phyloP scores from a whole-genome alignment of 805 yeast species.

The Candida alai region DNA sequence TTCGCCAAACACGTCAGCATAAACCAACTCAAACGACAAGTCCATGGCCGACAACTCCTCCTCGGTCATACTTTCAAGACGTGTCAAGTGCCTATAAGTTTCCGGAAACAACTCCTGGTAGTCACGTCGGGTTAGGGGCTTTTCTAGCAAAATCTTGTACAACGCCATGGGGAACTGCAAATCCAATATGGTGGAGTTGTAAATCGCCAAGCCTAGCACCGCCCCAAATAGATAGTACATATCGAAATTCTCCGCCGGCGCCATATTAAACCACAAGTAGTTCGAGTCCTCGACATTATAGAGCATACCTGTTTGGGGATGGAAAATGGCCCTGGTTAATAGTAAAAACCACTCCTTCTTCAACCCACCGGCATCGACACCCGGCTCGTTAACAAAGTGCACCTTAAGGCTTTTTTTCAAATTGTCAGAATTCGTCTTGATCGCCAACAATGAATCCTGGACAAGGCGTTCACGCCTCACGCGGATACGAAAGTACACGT shows the following conservation, averaged over 20 bases:
- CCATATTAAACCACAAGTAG: slow-evolving; percentile 69
- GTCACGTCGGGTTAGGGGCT: slow-evolving; percentile 58
- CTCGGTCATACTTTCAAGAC: slow-evolving; percentile 20
- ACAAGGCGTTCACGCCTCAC: slow-evolving; percentile 68
- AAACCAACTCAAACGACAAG: slow-evolving; percentile 58
- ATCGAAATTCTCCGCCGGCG: slow-evolving; percentile 43
- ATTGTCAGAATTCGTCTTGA: slow-evolving; percentile 53
- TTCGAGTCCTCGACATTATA: slow-evolving; percentile 63
- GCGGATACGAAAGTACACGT: slow-evolving; percentile 63
- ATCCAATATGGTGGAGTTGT: slow-evolving; percentile 84
- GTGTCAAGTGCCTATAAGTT: slow-evolving; percentile 40
- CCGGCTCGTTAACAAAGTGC: slow-evolving; percentile 84
- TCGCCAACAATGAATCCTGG: slow-evolving; percentile 67
- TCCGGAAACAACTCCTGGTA: slow-evolving; percentile 66
- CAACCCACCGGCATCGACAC: slow-evolving; percentile 93
- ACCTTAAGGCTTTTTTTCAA: slow-evolving; percentile 72
- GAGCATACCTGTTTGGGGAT: slow-evolving; percentile 66
- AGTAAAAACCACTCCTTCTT: slow-evolving; percentile 91
- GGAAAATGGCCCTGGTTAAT: slow-evolving; percentile 65
- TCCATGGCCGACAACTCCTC: slow-evolving; percentile 44
- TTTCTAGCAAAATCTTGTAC: slow-evolving; percentile 66
- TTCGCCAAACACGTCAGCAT: slow-evolving; percentile 45
- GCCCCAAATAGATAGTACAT: slow-evolving; percentile 78
- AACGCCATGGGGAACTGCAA: slow-evolving; percentile 70
- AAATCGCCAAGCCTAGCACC: slow-evolving; percentile 83